These are phyloP conservation scores for Dothiorella sarmentorum DNA, from an alignment of 2,329 filamentous ascomycete species.

Conservation along the genomic window DNA sequence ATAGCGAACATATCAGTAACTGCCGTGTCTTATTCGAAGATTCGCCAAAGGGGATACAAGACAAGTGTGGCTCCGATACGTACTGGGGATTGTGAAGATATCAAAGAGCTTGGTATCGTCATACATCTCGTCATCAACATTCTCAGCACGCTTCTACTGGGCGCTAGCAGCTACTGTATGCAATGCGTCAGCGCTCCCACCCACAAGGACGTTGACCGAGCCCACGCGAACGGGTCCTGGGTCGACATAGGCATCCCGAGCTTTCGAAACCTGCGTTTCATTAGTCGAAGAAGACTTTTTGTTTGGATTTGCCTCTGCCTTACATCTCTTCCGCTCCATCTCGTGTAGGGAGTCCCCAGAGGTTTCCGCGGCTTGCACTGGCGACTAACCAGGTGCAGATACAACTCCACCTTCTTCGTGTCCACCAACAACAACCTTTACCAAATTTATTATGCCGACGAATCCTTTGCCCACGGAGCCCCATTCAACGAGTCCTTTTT, in stretches of 20 bases:
- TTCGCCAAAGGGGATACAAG: neutral
- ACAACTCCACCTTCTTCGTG: neutral
- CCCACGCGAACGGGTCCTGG: conserved; percentile 35
- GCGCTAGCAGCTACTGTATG: conserved; percentile 52
- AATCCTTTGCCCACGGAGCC: neutral
- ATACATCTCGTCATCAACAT: conserved; percentile 41
- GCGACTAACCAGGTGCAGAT: neutral
- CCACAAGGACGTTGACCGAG: conserved; percentile 47
- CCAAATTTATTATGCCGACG: neutral
- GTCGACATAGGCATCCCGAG: neutral
- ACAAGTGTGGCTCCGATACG: neutral
- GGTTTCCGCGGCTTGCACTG: too few species aligned
- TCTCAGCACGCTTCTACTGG: conserved; percentile 44
- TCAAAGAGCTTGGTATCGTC: neutral
- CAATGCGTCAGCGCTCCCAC: conserved; percentile 52
- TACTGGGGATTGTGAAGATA: neutral
- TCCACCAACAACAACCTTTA: conserved; percentile 1
- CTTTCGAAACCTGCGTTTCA: neutral
- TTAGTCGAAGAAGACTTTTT: neutral
- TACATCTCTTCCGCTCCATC: neutral
- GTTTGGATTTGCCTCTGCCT: neutral
- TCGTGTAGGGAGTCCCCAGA: neutral
- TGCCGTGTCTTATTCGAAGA: neutral
- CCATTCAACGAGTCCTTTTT: neutral
- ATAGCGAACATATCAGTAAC: neutral